A percentile compares a stretch with the other conserved stretches of the same genome.
phyloP scores from a whole-genome alignment of 169 alveolate genomes.

The Plasmodium falciparum region DNA sequence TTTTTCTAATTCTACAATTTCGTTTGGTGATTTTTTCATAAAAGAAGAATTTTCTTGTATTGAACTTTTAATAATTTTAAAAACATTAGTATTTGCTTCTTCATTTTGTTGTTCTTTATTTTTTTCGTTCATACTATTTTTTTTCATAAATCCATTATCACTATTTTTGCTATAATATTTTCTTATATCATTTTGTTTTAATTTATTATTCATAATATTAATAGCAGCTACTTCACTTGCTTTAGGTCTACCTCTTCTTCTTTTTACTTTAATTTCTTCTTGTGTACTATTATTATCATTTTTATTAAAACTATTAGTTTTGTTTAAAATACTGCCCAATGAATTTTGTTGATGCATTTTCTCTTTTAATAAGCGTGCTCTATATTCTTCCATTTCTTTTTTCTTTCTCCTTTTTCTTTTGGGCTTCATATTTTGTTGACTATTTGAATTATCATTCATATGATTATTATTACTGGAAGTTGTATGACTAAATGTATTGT shows the following conservation, averaged over 20 bases:
- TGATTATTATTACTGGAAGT: constrained; percentile 6
- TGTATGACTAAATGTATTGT: background rate
- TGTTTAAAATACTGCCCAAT: constrained; percentile 32
- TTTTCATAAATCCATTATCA: constrained; percentile 43
- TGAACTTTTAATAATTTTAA: constrained; percentile 56
- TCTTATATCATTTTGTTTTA: constrained; percentile 67
- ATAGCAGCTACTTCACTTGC: constrained; percentile 49
- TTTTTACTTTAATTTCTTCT: constrained; percentile 69
- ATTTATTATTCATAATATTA: constrained; percentile 28
- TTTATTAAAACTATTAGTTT: constrained; percentile 52
- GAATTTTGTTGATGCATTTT: constrained; percentile 75
- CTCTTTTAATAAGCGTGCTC: constrained; percentile 69
- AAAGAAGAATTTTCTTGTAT: constrained; percentile 49
- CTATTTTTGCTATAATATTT: constrained; percentile 62
- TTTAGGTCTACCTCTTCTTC: constrained; percentile 76
- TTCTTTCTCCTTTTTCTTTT: constrained; percentile 76
- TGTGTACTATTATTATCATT: constrained; percentile 36
- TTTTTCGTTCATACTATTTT: constrained; percentile 20
- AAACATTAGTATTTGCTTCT: constrained; percentile 53
- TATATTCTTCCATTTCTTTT: constrained; percentile 76
- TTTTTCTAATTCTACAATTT: constrained; percentile 68
- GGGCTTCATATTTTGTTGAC: constrained; percentile 49
- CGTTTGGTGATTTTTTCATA: constrained; percentile 72
- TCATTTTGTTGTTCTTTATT: constrained; percentile 38
- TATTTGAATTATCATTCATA: constrained; percentile 20